These are phyloP conservation scores for Eremomyces bilateralis DNA, from an alignment of 495 filamentous ascomycete genomes.

Conservation along the genomic window DNA sequence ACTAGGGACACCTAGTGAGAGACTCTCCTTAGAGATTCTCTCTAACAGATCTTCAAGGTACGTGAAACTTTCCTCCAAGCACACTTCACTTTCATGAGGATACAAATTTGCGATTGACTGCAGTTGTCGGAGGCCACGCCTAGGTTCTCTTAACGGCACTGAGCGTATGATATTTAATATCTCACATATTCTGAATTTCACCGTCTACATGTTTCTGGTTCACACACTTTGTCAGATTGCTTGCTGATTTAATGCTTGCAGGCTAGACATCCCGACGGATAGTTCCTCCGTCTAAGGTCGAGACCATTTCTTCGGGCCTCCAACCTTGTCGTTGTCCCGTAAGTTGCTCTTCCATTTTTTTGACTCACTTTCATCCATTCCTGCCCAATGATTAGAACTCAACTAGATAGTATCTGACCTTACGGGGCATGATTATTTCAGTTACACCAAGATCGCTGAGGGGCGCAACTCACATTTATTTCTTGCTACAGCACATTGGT, in stretches of 20 bases:
- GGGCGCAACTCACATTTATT: too few species aligned
- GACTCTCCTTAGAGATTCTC: neutral
- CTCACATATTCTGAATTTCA: constrained; percentile 79
- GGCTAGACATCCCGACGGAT: too few species aligned
- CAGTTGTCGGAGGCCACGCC: constrained; percentile 56
- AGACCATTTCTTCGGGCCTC: constrained; percentile 1
- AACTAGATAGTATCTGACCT: constrained; percentile 75
- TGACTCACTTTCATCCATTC: constrained; percentile 3
- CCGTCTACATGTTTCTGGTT: constrained; percentile 5
- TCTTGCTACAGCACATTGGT: too few species aligned
- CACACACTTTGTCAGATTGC: neutral
- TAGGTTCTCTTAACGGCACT: constrained; percentile 56
- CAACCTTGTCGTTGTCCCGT: neutral
- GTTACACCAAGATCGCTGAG: constrained; percentile 82
- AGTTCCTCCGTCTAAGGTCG: neutral
- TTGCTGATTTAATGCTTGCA: too few species aligned
- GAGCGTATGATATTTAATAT: constrained; percentile 63
- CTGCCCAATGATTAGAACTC: constrained; percentile 51
- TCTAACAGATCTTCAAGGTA: neutral
- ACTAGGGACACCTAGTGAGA: neutral
- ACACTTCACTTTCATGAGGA: neutral
- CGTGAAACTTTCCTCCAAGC: neutral
- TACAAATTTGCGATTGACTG: constrained; percentile 89
- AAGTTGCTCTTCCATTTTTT: constrained; percentile 5
- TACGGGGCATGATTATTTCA: constrained; percentile 39